Evolutionary conservation across 495 filamentous ascomycete genomes (phyloP), one percentile per base, ranked within the genome.

Genomic region (Viridothelium virens): DNA sequence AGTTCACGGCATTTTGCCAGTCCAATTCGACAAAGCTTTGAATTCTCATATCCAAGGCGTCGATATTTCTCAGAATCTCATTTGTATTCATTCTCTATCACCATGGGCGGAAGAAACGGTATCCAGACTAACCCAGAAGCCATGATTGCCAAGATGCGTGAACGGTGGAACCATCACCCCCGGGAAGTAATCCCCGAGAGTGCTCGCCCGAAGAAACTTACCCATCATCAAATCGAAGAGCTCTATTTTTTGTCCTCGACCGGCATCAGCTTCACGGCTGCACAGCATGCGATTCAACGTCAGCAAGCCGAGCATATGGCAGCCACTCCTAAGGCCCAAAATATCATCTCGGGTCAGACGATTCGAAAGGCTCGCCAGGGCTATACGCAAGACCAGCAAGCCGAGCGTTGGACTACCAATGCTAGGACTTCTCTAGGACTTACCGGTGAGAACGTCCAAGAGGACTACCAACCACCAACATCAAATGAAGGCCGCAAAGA

Each of bases 101-200:
- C 5, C 7, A 59, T 59, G 53, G 53, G 25, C 14, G 53, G 53
- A 36, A 59, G 53, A 36, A 59, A 59, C 7, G 53, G 53, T 2
- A 59, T 59, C n/a, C 53, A 59, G 53, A 34, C 18, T 7, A 31
- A 59, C 36, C 31, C 53, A 34, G 53, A 11, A 59, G 53, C 53
- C 6, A 59, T 59, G 53, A 36, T 14, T 9, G 53, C 18, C 0
- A 59, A 59, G 53, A 59, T 59, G 25, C 6, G 7, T 36, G 18
- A 33, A 9, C 53, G 53, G 36, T 59, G 53, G 53, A 31, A 31
- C 7, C 33, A 2, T 34, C 6, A 59, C 7, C 53, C 53, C 25
- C 4, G 11, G 36, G 53, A 59, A 59, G 53, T 59, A 2, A 11
- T 59, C 36, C 53, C 53, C 5, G 18, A 33, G 31, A 59, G 14